A percentile compares a stretch with the other conserved stretches of the same genome.
These are phyloP conservation scores for Zasmidium citrigriseum DNA, from an alignment of 2,329 filamentous ascomycete genomes.

Conservation along the genomic window DNA sequence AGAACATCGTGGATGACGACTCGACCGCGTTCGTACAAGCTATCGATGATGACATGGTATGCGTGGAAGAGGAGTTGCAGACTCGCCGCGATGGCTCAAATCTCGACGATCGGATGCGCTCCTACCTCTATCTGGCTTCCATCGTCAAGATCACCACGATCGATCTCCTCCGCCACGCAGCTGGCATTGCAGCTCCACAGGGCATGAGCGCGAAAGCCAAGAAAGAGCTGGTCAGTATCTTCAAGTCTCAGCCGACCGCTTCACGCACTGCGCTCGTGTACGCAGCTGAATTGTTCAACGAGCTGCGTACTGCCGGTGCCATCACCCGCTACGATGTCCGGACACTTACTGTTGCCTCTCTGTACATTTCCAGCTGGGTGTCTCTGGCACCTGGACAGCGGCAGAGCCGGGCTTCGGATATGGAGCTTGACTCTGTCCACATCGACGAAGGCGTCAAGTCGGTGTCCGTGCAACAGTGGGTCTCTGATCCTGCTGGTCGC, in stretches of 20 bases:
- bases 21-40: constrained; percentile 6
- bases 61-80: constrained; percentile 5
- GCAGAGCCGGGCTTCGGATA: neutral
- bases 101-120: neutral
- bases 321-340: neutral
- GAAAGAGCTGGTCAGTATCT: neutral
- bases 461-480: constrained; percentile 4
- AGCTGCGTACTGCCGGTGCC: neutral
- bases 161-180: neutral
- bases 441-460: constrained; percentile 9
- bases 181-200: neutral
- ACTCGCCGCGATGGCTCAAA: neutral
- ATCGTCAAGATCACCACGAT: neutral
- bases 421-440: neutral
- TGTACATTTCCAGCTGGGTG: neutral
- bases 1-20: constrained; percentile 1
- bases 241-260: neutral
- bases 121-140: neutral
- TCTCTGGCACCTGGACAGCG: neutral
- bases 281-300: neutral
- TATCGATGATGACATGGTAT: constrained; percentile 9
- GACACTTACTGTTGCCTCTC: neutral
- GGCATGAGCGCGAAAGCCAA: neutral
- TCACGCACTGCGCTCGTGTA: neutral
- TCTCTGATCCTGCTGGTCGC: neutral